Evolutionary conservation across 805 yeast species (phyloP).

Genomic region (Cyberlindnera saturnus): DNA sequence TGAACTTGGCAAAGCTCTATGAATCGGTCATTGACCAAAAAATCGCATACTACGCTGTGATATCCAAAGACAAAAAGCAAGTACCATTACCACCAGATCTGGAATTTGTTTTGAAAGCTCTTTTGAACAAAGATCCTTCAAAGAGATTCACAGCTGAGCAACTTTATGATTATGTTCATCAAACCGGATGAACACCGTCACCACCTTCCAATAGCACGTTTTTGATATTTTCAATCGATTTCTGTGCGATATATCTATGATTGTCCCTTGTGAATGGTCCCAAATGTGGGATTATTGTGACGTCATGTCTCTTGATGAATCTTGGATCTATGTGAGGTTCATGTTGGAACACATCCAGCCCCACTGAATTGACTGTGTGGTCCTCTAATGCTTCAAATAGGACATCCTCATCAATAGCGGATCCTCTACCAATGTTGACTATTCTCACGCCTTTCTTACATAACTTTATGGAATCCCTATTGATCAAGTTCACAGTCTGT

Average conservation of each 20-base stretch:
- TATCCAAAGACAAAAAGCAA: not conserved
- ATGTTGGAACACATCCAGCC: conserved; percentile 62
- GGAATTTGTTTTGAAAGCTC: not conserved
- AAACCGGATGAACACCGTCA: conserved; percentile 10
- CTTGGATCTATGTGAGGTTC: conserved; percentile 55
- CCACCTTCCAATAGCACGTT: conserved; percentile 12
- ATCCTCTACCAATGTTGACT: conserved; percentile 72
- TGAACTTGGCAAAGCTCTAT: not conserved
- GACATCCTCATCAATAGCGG: conserved; percentile 57
- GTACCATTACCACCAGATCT: not conserved
- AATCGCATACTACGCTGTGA: not conserved
- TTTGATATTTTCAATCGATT: conserved; percentile 50
- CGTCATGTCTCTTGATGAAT: conserved; percentile 51
- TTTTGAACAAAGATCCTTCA: conserved; percentile 2
- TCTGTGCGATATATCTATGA: conserved; percentile 42
- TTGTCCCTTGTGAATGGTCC: conserved; percentile 63
- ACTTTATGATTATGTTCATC: conserved; percentile 26
- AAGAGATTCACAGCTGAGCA: conserved; percentile 2
- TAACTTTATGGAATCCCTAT: conserved; percentile 37
- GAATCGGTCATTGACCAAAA: not conserved
- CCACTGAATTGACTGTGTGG: conserved; percentile 61
- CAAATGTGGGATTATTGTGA: conserved; percentile 64
- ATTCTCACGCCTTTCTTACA: conserved; percentile 52
- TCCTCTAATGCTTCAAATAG: conserved; percentile 50
- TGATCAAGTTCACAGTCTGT: conserved; percentile 49